These are phyloP conservation scores for Gamsiella multidivaricata DNA, from an alignment of 192 early-diverging fungal species.

Conservation along the genomic window DNA sequence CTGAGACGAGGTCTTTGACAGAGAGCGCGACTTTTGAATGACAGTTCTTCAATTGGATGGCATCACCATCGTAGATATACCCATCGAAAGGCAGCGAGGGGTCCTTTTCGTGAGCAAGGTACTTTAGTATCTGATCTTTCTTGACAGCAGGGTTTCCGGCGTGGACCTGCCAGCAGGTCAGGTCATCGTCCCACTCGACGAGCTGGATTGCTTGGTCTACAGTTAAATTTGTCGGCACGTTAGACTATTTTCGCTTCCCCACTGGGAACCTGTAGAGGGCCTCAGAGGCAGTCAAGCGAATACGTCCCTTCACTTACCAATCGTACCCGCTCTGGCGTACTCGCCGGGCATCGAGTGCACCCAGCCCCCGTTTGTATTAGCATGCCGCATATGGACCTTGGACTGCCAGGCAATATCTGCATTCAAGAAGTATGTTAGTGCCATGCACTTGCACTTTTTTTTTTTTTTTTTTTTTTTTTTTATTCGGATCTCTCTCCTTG, in stretches of 20 bases:
- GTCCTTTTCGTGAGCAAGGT: conserved; percentile 12
- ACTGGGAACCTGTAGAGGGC: too few species aligned
- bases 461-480: not conserved
- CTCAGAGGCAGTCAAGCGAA: not conserved
- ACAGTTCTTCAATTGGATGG: conserved; percentile 30
- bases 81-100: conserved; percentile 29
- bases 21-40: conserved; percentile 40
- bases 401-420: conserved; percentile 76
- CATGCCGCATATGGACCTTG: conserved; percentile 70
- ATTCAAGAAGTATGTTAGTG: not conserved
- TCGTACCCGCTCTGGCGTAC: conserved; percentile 72
- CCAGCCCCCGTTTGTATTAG: conserved; percentile 78
- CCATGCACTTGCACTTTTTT: too few species aligned
- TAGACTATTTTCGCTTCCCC: too few species aligned
- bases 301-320: conserved; percentile 59
- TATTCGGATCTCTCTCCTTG: too few species aligned
- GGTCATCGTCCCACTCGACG: conserved; percentile 46
- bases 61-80: conserved; percentile 36
- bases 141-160: conserved; percentile 22
- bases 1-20: conserved; percentile 21
- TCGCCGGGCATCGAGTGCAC: conserved; percentile 74
- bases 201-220: conserved; percentile 41
- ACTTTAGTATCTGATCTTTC: conserved; percentile 8
- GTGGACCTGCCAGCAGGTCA: conserved; percentile 46
- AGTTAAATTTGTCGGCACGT: not conserved